phyloP scores from a whole-genome alignment of 1,139 yeast genomes.

The Blastobotrys serpentis region DNA sequence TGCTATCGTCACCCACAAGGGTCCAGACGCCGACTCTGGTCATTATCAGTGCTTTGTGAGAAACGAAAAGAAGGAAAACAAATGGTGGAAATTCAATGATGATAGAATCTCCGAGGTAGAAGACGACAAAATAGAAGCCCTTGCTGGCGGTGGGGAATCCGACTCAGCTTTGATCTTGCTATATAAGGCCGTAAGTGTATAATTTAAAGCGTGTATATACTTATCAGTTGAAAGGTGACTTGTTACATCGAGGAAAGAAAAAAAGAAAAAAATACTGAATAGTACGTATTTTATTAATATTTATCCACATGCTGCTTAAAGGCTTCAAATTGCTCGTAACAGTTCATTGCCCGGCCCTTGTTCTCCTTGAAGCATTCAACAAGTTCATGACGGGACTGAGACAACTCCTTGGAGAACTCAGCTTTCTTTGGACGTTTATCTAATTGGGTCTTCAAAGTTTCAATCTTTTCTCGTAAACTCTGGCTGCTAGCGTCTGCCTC shows the following conservation, averaged over 20 bases:
- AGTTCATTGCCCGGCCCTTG: constrained; percentile 72
- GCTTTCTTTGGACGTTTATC: constrained; percentile 40
- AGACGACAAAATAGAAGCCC: constrained; percentile 73
- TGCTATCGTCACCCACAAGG: constrained; percentile 89
- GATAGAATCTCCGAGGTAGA: constrained; percentile 79
- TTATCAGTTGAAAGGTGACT: too few species aligned
- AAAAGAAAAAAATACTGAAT: background rate
- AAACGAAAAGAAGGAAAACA: constrained; percentile 61
- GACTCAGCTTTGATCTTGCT: constrained; percentile 89
- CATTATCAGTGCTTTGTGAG: constrained; percentile 90
- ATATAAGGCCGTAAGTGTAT: constrained; percentile 62
- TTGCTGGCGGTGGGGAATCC: constrained; percentile 98
- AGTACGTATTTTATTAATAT: constrained; percentile 4
- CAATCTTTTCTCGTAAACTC: constrained; percentile 42
- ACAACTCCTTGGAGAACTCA: constrained; percentile 41
- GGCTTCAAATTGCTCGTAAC: constrained; percentile 80
- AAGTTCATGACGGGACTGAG: constrained; percentile 55
- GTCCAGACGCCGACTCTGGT: constrained; percentile 95
- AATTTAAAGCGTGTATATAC: too few species aligned
- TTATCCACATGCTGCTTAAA: constrained; percentile 50
- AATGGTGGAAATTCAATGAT: constrained; percentile 95
- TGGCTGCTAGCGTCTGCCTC: constrained; percentile 37
- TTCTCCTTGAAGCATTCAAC: constrained; percentile 66
- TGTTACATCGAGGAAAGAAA: too few species aligned
- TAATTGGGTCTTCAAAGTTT: constrained; percentile 44